Evolutionary conservation across 2,329 filamentous ascomycete genomes (phyloP).

Genomic region (Xylaria sp.): DNA sequence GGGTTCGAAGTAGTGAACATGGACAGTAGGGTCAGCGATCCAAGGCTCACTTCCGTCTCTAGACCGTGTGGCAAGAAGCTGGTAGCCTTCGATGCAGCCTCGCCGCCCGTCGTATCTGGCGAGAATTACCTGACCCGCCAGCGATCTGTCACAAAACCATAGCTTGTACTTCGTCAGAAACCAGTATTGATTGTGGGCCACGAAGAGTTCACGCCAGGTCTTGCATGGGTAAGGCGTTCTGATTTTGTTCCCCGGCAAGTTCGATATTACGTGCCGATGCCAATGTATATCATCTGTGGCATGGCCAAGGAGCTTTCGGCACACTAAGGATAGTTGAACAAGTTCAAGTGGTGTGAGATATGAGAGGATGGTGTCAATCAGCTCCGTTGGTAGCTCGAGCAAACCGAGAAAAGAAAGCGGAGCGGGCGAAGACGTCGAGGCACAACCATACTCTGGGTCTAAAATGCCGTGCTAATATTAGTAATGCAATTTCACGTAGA

Average conservation of each 20-base stretch:
- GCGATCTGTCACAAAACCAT: slow-evolving; percentile 80
- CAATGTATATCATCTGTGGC: slow-evolving; percentile 73
- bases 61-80: slow-evolving; percentile 69
- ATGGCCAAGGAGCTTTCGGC: slow-evolving; percentile 63
- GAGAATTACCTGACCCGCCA: slow-evolving; percentile 76
- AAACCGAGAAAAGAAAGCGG: slow-evolving; percentile 41
- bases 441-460: not conserved
- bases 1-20: slow-evolving; percentile 76
- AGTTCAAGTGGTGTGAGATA: slow-evolving; percentile 71
- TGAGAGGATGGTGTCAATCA: slow-evolving; percentile 73
- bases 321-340: slow-evolving; percentile 63
- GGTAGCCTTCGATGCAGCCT: slow-evolving; percentile 81
- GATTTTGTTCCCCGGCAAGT: slow-evolving; percentile 64
- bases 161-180: slow-evolving; percentile 80
- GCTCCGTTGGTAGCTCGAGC: slow-evolving; percentile 71
- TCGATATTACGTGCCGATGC: slow-evolving; percentile 70
- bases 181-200: slow-evolving; percentile 79
- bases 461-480: not conserved
- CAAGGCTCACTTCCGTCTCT: slow-evolving; percentile 64
- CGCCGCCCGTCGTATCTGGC: slow-evolving; percentile 75
- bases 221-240: slow-evolving; percentile 61
- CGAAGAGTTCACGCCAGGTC: slow-evolving; percentile 74
- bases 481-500: not conserved
- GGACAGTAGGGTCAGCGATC: slow-evolving; percentile 67
- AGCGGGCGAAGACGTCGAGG: slow-evolving; percentile 11